Evolutionary conservation across 2,329 filamentous ascomycete species (phyloP), one percentile per base, ranked within the genome.

Genomic region (Gyromitra esculenta): DNA sequence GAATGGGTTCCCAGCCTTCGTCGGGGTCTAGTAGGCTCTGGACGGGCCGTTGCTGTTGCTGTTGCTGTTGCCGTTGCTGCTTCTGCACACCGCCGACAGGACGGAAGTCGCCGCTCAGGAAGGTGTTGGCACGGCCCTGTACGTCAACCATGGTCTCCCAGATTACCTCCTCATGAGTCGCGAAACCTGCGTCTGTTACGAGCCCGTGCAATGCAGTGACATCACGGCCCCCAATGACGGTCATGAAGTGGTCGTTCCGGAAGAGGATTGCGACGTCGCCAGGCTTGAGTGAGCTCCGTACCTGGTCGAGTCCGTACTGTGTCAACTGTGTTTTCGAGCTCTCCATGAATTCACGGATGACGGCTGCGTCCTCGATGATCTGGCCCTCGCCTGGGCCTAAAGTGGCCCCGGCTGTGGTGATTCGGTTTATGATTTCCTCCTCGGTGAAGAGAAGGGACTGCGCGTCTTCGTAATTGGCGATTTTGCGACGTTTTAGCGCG

Each of bases 161-260:
- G 0, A 99, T 93, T 11, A 99, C 90, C 82, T 98, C 95, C 15
- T 94, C 91, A 80, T 97, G 93, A 8, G 87, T 88, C 9, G 91
- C 90, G 81, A 97, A 99, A 0, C 96, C 96, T 35, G 93, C 92
- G 82, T 99, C 96, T 0, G 96, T 98, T 13, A 99, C 94, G 1
- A 99, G 85, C 0, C 92, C 93, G 78, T 95, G 88, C 0, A 98
- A 87, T 5, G 64, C 69, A 2, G 35, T 35, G 21, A 35, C 39
- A 0, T 95, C 93, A 80, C 98, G 93, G 77, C 94, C 93, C 84
- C 69, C 75, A 54, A 80, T 79, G 0, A 99, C 84, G 0, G 95
- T 98, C 54, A 93, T 94, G 82, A 99, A 99, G 82, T 99, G 96
- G 82, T 99, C 95, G 81, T 99, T 99, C 35, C 96, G 89, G 85